Evolutionary conservation across 2,329 filamentous ascomycete species (phyloP).

Genomic region (Neofusicoccum sp.): DNA sequence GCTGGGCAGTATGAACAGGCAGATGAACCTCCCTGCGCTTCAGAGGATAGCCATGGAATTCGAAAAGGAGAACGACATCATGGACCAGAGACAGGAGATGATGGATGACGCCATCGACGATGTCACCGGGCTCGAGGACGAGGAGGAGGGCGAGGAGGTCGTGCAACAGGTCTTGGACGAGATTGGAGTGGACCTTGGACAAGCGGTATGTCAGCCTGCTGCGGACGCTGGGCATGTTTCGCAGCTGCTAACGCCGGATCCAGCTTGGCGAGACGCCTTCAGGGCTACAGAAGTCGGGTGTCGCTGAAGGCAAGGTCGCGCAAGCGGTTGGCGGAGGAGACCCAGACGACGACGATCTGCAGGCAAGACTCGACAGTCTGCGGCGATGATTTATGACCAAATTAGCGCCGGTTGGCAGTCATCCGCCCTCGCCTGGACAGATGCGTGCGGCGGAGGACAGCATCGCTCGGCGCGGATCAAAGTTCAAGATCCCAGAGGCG

Average conservation of each 20-base stretch:
- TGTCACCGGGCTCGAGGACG: slow-evolving; percentile 83
- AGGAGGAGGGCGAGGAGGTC: slow-evolving; percentile 95
- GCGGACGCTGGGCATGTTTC: background rate
- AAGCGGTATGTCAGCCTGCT: slow-evolving; percentile 61
- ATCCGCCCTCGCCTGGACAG: background rate
- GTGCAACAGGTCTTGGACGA: slow-evolving; percentile 96
- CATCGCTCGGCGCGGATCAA: background rate
- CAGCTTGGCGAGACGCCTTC: slow-evolving; percentile 91
- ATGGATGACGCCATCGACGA: slow-evolving; percentile 99
- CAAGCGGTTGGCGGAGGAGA: slow-evolving; percentile 72
- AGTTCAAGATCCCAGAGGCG: background rate
- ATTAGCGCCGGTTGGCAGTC: background rate
- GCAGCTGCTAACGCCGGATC: slow-evolving; percentile 22
- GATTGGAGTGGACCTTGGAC: slow-evolving; percentile 89
- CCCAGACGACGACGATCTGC: slow-evolving; percentile 78
- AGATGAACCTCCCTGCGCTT: slow-evolving; percentile 93
- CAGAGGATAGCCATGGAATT: slow-evolving; percentile 99
- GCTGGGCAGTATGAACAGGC: slow-evolving; percentile 92
- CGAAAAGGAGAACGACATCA: slow-evolving; percentile 97
- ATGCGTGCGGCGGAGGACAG: background rate
- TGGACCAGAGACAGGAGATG: slow-evolving; percentile 99
- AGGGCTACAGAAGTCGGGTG: slow-evolving; percentile 71
- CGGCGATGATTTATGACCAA: slow-evolving; percentile 46
- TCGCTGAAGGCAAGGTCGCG: slow-evolving; percentile 74
- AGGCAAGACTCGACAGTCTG: slow-evolving; percentile 88